Evolutionary conservation across 805 yeast genomes (phyloP), one percentile per base, ranked within the genome.

Genomic region (Nakazawaea pomicola): DNA sequence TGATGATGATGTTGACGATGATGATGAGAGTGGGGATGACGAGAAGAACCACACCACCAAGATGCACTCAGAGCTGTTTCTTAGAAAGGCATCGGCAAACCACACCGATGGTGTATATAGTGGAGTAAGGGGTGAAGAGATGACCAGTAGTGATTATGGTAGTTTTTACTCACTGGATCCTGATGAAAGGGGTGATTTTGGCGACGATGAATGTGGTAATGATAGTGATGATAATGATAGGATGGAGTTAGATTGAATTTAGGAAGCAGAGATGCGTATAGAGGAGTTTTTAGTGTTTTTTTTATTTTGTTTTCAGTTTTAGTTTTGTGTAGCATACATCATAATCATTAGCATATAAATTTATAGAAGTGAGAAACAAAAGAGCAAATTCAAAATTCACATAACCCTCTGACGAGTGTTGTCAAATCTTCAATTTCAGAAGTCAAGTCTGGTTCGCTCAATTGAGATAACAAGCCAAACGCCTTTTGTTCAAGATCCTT

Each of bases 401-500:
- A 31, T 24, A 41, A 24, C 7, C 8, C 5, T 23, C 20, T 25
- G 11, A 36, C 9, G 10, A 36, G 34, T 11, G 8, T 28, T 4
- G 6, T 15, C 6, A 40, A 34, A 19, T 34, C 29, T 20, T 18
- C 18, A 23, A 29, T 28, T 14, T 36, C 39, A 17, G n/a, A n/a
- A n/a, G n/a, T n/a, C n/a, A n/a, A n/a, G n/a, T n/a, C n/a, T n/a
- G n/a, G n/a, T n/a, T n/a, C n/a, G n/a, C n/a, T n/a, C n/a, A n/a
- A n/a, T n/a, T n/a, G n/a, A n/a, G n/a, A n/a, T n/a, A n/a, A n/a
- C n/a, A n/a, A n/a, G n/a, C n/a, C n/a, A n/a, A n/a, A n/a, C n/a
- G n/a, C n/a, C n/a, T n/a, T n/a, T n/a, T n/a, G 18, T 24, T 49
- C 45, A 39, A 67, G 57, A 7, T 47, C 49, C 2, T 30, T 38